Base-by-base conservation (phyloP, 352 stramenopile genomes). In the Phytophthora tentaculata region DNA sequence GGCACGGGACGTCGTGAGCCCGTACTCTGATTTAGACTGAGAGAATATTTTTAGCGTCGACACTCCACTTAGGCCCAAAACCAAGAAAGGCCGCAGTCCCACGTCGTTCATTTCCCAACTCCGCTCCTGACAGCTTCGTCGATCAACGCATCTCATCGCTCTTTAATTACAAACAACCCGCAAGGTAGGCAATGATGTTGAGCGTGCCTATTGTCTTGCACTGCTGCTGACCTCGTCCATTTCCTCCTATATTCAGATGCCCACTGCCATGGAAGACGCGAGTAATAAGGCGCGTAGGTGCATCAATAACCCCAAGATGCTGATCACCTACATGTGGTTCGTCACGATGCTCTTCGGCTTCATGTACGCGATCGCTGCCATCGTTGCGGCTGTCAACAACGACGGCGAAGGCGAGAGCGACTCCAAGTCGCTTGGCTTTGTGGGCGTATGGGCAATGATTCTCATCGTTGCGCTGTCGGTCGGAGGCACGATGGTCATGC, bases 261-360 rank as follows among this genome's bases (percentile, higher is more conserved):
- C 80, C 54, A 88, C 86, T 53, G 68, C 76, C 53, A 77, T 83
- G 49, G 69, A 69, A 55, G 83, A 90, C 57, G 75, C 73, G 19
- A 73, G 76, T 22, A 78, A 81, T 67, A 90, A 87, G 73, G 83
- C 82, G 8, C 86, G 84, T 54, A 79, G 71, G 41, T 95, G 87
- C 79, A 89, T 86, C 73, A 83, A 72, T 55, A 92, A 91, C 71
- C 87, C 84, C 50, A 93, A 93, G 70, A 71, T 92, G 57, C 71
- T 92, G 17, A 91, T 95, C 79, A 95, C 87, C 61, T 93, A 93
- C 64, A 69, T 93, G 29, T 95, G 87, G 87, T 92, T 95, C 74
- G 84, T 75, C 60, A 93, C 85, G 19, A 76, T 93, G 67, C 69
- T 92, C 37, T 92, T 97, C 53, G 87, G 87, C 29, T 88, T 95